Evolutionary conservation across 495 filamentous ascomycete species (phyloP).

Genomic region (Astrothelium macrocarpum): DNA sequence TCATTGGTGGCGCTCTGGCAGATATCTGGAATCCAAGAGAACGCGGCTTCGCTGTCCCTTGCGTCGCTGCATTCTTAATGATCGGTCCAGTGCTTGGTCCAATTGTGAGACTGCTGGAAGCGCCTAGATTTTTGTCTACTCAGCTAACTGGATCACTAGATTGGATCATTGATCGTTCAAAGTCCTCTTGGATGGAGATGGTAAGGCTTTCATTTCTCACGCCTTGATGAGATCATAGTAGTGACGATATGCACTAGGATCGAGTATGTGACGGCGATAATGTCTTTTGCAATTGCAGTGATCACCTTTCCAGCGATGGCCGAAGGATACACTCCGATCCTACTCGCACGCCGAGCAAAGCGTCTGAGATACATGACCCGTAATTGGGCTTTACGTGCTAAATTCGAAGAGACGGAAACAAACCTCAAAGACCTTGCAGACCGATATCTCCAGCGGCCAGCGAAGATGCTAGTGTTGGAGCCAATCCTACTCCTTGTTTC

Average conservation of each 20-base stretch:
- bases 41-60: conserved; percentile 47
- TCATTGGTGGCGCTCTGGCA: conserved; percentile 51
- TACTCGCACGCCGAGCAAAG: conserved; percentile 47
- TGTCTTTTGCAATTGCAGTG: conserved; percentile 24
- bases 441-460: conserved; percentile 50
- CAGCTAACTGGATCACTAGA: conserved; percentile 4
- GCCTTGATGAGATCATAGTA: background rate
- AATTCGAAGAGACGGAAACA: conserved; percentile 45
- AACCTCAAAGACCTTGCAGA: conserved; percentile 26
- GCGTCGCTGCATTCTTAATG: conserved; percentile 39
- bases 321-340: conserved; percentile 49
- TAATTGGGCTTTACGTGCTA: conserved; percentile 51
- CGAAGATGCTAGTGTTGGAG: conserved; percentile 50
- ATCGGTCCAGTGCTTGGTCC: conserved; percentile 48
- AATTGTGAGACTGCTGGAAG: conserved; percentile 22
- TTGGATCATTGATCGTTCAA: conserved; percentile 10
- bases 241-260: conserved; percentile 4
- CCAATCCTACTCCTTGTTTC: conserved; percentile 49
- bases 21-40: conserved; percentile 53
- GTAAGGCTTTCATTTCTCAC: background rate
- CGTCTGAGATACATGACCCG: conserved; percentile 48
- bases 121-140: background rate
- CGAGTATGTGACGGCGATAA: conserved; percentile 8
- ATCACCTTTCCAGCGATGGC: conserved; percentile 38
- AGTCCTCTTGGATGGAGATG: conserved; percentile 48